These are phyloP conservation scores for Neurospora sp. DNA, from an alignment of 495 filamentous ascomycete species.

Conservation along the genomic window DNA sequence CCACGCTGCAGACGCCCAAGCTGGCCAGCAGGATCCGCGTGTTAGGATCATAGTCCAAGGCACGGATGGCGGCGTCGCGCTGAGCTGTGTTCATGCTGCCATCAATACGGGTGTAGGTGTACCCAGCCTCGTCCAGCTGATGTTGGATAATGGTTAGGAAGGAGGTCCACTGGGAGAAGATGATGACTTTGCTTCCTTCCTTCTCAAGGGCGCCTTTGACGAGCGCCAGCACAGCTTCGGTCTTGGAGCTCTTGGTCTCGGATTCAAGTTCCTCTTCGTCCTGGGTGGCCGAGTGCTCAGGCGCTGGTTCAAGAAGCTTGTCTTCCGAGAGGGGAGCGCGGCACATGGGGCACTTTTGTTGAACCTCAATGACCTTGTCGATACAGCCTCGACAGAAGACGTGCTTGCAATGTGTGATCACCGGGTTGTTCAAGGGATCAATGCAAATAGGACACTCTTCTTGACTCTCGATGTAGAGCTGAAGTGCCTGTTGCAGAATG, in stretches of 20 bases:
- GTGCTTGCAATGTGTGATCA: slow-evolving; percentile 86
- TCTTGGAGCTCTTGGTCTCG: slow-evolving; percentile 67
- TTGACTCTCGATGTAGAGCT: slow-evolving; percentile 67
- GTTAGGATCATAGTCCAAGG: slow-evolving; percentile 55
- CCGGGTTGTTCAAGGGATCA: slow-evolving; percentile 59
- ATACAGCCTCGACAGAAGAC: slow-evolving; percentile 70
- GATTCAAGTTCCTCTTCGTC: slow-evolving; percentile 43
- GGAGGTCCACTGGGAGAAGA: slow-evolving; percentile 91
- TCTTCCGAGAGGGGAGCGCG: slow-evolving; percentile 59
- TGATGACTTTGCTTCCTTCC: slow-evolving; percentile 65
- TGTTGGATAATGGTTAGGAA: slow-evolving; percentile 73
- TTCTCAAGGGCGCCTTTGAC: slow-evolving; percentile 60
- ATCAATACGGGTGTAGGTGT: slow-evolving; percentile 69
- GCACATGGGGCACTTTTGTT: slow-evolving; percentile 84
- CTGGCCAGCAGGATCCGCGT: slow-evolving; percentile 76
- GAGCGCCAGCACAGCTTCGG: slow-evolving; percentile 71
- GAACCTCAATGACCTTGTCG: slow-evolving; percentile 63
- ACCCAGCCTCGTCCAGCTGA: slow-evolving; percentile 51
- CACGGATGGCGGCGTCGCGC: slow-evolving; percentile 60
- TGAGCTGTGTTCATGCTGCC: slow-evolving; percentile 60
- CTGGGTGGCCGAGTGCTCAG: slow-evolving; percentile 35
- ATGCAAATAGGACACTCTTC: slow-evolving; percentile 82
- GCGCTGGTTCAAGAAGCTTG: slow-evolving; percentile 52
- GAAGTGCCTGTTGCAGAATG: slow-evolving; percentile 67
- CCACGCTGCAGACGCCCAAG: slow-evolving; percentile 74